phyloP scores from a whole-genome alignment of 78 protist genomes.

The Anaeramoeba ignava region DNA sequence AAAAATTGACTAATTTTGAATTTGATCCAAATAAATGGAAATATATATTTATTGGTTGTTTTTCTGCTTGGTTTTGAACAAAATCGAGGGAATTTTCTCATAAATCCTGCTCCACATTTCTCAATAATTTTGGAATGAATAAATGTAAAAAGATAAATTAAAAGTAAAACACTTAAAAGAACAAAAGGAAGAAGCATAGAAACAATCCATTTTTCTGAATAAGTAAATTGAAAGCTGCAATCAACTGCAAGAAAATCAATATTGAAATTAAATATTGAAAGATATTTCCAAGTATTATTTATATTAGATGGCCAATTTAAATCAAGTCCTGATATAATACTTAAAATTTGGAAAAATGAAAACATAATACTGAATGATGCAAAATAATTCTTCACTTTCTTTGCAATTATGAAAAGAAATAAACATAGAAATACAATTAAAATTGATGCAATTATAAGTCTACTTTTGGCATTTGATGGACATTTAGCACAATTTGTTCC shows the following conservation, averaged over 20 bases:
- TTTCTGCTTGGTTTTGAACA: background rate
- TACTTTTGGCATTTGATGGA: too few relatives aligned
- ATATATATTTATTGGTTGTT: background rate
- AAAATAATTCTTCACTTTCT: background rate
- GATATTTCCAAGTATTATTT: background rate
- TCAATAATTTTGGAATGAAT: background rate
- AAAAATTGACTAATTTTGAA: background rate
- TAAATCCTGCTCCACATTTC: background rate
- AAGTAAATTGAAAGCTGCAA: background rate
- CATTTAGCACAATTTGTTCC: too few relatives aligned
- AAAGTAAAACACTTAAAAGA: background rate
- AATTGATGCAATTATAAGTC: too few relatives aligned
- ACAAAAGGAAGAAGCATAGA: background rate
- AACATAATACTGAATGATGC: background rate
- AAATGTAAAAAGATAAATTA: background rate
- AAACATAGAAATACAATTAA: too few relatives aligned
- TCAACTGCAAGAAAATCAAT: background rate
- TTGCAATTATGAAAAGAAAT: too few relatives aligned
- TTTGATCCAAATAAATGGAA: background rate
- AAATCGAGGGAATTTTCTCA: background rate
- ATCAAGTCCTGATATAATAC: background rate
- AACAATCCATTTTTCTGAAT: background rate
- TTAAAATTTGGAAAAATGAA: background rate
- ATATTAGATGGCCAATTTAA: background rate
- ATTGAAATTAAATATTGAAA: background rate